phyloP scores from a whole-genome alignment of 805 yeast genomes.

The Lipomyces spencermartinsiae region DNA sequence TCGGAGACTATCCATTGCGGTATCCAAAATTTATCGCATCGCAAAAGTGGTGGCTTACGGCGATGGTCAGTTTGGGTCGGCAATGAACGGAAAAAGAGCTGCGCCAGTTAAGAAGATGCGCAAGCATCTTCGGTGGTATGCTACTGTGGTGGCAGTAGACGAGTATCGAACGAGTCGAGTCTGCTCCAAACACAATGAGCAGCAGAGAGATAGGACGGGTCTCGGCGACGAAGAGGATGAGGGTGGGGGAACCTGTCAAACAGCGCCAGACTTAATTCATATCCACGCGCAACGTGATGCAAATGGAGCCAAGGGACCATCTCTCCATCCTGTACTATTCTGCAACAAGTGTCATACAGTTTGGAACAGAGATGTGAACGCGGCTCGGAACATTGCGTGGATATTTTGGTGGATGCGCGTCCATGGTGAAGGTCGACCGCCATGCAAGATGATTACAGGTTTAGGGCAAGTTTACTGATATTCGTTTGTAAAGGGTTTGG shows the following conservation, averaged over 20 bases:
- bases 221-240: neutral
- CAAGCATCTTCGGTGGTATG: neutral
- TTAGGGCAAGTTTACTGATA: too few species aligned
- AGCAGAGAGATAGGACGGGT: neutral
- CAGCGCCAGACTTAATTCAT: neutral
- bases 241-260: neutral
- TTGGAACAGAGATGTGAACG: constrained; percentile 2
- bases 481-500: too few species aligned
- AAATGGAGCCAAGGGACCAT: neutral
- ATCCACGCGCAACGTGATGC: neutral
- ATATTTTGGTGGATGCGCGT: neutral
- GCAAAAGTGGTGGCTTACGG: too few species aligned
- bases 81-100: neutral
- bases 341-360: neutral
- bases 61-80: neutral
- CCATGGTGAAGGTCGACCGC: neutral
- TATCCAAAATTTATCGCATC: too few species aligned
- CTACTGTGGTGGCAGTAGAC: neutral
- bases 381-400: neutral
- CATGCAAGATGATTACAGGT: too few species aligned
- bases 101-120: neutral
- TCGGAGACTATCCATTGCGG: too few species aligned
- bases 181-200: neutral
- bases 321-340: neutral
- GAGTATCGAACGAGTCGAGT: neutral